phyloP scores from a whole-genome alignment of 176 grass and related monocot genomes.

The Themeda triandra region DNA sequence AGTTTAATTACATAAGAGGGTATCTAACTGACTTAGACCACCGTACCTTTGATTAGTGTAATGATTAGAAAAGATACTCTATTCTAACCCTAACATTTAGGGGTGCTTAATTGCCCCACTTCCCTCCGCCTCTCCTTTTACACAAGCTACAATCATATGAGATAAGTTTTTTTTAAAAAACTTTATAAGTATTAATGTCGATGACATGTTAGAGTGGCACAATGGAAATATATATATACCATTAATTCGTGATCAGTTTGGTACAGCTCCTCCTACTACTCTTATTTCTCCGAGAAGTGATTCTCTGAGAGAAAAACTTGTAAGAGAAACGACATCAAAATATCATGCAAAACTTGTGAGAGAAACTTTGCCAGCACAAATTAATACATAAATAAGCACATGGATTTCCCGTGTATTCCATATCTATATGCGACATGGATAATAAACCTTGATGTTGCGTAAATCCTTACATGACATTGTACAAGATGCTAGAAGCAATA shows the following conservation, averaged over 20 bases:
- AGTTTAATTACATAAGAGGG: too few relatives aligned
- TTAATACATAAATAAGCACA: not conserved
- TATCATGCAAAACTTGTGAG: not conserved
- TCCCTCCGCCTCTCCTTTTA: not conserved
- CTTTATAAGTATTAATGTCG: not conserved
- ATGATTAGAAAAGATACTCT: too few relatives aligned
- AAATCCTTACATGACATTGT: too few relatives aligned
- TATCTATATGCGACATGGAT: too few relatives aligned
- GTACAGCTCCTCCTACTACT: not conserved
- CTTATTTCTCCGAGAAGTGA: not conserved
- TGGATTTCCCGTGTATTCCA: not conserved
- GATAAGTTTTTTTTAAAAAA: too few relatives aligned
- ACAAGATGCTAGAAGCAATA: not conserved
- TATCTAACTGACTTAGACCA: too few relatives aligned
- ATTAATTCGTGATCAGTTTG: not conserved
- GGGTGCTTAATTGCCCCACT: not conserved
- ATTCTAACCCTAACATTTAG: too few relatives aligned
- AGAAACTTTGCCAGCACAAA: not conserved
- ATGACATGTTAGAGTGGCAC: not conserved
- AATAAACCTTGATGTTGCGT: too few relatives aligned
- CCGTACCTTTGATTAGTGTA: too few relatives aligned
- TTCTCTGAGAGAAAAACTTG: not conserved
- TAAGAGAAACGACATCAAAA: not conserved
- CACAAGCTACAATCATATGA: not conserved
- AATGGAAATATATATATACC: not conserved